phyloP scores from a whole-genome alignment of 2,329 filamentous ascomycete genomes.

The Drechslerella dactyloides region DNA sequence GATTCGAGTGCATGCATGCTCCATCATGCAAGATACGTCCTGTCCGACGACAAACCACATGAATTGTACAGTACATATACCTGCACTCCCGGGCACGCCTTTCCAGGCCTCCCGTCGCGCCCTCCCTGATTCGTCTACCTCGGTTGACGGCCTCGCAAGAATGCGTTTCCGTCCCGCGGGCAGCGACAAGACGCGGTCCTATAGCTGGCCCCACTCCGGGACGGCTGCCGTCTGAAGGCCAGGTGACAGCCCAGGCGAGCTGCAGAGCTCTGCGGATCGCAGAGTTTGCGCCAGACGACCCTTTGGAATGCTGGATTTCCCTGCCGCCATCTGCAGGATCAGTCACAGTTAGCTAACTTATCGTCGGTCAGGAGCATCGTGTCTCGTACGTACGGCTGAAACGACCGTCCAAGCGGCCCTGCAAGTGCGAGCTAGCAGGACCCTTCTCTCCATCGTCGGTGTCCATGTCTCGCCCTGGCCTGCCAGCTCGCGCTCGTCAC shows the following conservation, averaged over 20 bases:
- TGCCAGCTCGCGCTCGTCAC: slow-evolving; percentile 6
- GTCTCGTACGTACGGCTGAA: too few relatives aligned
- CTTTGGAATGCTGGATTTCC: neutral
- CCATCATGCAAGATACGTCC: neutral
- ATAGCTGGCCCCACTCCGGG: slow-evolving; percentile 1
- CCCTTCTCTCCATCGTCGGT: too few relatives aligned
- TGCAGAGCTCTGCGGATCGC: slow-evolving; percentile 6
- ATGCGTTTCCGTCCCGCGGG: neutral
- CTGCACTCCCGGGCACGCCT: too few relatives aligned
- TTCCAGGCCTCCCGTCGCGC: neutral
- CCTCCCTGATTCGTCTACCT: neutral
- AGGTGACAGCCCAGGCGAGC: neutral
- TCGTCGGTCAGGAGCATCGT: too few relatives aligned
- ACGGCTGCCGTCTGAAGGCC: neutral
- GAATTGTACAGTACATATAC: too few relatives aligned
- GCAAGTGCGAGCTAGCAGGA: too few relatives aligned
- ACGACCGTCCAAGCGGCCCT: too few relatives aligned
- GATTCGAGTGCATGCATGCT: neutral
- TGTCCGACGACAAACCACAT: too few relatives aligned
- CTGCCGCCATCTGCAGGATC: too few relatives aligned
- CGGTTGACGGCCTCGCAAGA: neutral
- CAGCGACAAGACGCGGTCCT: neutral
- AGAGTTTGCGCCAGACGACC: neutral
- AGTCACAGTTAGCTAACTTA: too few relatives aligned
- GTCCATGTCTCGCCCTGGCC: neutral